These are phyloP conservation scores for Alloteropsis semialata DNA, from an alignment of 176 grass and related monocot species.

Conservation along the genomic window DNA sequence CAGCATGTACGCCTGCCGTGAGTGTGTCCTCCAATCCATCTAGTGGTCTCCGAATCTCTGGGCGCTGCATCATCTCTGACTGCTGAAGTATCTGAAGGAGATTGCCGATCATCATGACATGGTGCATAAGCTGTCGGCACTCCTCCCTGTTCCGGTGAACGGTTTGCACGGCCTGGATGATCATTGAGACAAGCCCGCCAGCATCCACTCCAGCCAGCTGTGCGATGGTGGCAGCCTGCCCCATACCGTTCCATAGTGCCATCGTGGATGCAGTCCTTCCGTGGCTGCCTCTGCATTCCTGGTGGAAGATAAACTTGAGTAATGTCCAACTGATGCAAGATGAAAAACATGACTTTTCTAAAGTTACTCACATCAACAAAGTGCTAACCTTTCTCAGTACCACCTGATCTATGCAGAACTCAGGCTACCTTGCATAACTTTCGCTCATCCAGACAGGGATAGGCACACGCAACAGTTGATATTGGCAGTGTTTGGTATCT, in stretches of 20 bases:
- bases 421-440: no score
- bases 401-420: no score
- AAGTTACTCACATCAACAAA: no score
- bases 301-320: no score
- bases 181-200: conserved; percentile 20
- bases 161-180: conserved; percentile 21
- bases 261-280: no score
- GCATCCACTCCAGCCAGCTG: conserved; percentile 32
- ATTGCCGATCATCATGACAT: conserved; percentile 25
- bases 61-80: conserved; percentile 4
- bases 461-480: no score
- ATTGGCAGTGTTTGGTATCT: no score
- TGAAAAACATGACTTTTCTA: no score
- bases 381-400: no score
- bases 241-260: background rate
- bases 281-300: no score
- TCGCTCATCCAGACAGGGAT: no score
- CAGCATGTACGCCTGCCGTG: conserved; percentile 15
- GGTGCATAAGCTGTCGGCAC: conserved; percentile 11
- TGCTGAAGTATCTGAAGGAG: conserved; percentile 31
- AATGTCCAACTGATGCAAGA: no score
- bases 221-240: conserved; percentile 28
- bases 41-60: conserved; percentile 5
- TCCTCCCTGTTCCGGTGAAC: conserved; percentile 21
- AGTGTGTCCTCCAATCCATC: conserved; percentile 34